A percentile compares a stretch with the other conserved stretches of the same genome.
phyloP scores from a whole-genome alignment of 2,329 filamentous ascomycete species.

The Venturia pyrina region DNA sequence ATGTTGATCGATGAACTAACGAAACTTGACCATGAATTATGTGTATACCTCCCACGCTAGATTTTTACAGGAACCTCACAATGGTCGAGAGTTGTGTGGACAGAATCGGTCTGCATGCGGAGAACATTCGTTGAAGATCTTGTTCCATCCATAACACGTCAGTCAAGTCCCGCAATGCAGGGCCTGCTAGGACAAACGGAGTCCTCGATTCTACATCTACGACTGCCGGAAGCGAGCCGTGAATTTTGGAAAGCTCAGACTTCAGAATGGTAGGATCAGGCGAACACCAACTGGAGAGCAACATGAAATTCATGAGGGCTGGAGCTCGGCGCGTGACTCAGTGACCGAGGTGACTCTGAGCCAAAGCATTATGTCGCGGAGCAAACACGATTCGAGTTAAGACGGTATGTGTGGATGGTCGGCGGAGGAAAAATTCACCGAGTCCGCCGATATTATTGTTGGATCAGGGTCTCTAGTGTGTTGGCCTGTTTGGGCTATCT shows the following conservation, averaged over 20 bases:
- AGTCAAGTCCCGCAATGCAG: not conserved
- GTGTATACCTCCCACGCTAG: not conserved
- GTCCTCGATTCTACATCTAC: not conserved
- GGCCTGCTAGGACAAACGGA: not conserved
- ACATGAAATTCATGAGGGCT: not conserved
- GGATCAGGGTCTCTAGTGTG: not conserved
- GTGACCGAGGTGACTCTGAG: not conserved
- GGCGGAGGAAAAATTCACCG: not conserved
- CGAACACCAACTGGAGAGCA: not conserved
- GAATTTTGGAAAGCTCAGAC: not conserved
- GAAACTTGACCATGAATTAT: not conserved
- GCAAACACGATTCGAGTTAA: not conserved
- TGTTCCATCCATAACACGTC: too few species aligned
- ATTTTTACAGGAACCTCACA: not conserved
- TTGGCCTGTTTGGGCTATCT: not conserved
- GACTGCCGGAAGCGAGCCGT: not conserved
- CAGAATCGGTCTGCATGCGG: not conserved
- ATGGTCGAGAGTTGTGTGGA: not conserved
- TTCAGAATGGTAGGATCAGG: not conserved
- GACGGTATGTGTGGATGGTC: not conserved
- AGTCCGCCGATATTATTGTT: not conserved
- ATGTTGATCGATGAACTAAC: not conserved
- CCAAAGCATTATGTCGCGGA: not conserved
- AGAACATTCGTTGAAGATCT: too few species aligned
- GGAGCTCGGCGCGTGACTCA: not conserved